Base-by-base conservation (phyloP, 1,284 basidiomycete species). In the Rhodotorula sp. region DNA sequence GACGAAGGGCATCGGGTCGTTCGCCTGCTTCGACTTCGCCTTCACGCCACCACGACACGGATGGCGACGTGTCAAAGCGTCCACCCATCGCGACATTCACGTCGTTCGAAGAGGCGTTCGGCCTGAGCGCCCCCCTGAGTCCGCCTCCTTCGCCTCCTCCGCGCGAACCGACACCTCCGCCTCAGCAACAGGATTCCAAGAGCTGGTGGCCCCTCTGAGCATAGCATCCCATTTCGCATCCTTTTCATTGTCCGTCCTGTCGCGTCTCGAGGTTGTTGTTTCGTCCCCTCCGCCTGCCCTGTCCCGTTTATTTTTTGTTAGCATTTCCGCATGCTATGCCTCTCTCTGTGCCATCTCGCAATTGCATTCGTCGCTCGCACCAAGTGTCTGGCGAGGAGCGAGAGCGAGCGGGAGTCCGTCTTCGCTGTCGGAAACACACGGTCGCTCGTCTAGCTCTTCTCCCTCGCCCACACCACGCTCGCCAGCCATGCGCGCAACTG, bases 401-500 rank as follows among this genome's bases (percentile, higher is more conserved):
- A 44, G 40, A 8, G 16, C 15, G 40, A 44, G 16, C 40, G 40
- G 40, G 40, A 44, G 40, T 44, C 40, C 40, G 40, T 44, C 40
- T 1, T 22, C 24, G 15, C 34, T 16, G 34, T 56, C 34, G 54
- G 13, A 26, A 9, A 11, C 44, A 13, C 26, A 15, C n/a, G 48
- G 26, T 40, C 13, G n/a, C 31, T 18, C 24, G 22, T 40, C 31
- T 37, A 40, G 31, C 64, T 4, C 51, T 22, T 24, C n/a, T 22
- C 28, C n/a, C 58, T 20, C 26, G 9, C 18, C 15, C 52, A 15
- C 54, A 26, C 22, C 46, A 30, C 28, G 15, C 4, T 7, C 31
- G 13, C 26, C 44, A 40, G 62, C 13, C 9, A 73, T 73, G 64
- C 64, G 58, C 18, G 61, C 65, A 3, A 71, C 69, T 9, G 44